Conservation (phyloP, 768 basidiomycete species). For the Termitomyces bulborhizus region DNA sequence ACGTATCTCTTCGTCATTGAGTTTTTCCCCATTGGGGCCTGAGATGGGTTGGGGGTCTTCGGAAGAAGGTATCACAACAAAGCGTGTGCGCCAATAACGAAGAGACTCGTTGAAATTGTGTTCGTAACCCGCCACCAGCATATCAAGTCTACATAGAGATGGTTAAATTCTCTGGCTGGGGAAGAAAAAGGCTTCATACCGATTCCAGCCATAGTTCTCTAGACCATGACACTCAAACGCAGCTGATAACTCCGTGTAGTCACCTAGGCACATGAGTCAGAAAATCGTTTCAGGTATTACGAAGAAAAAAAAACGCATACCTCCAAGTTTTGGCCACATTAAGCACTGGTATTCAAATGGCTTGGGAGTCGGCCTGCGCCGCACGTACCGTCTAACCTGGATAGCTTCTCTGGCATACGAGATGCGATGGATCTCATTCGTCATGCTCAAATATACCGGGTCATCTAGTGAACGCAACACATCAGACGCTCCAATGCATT, state of each 20-base stretch:
- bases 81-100: slow-evolving; percentile 91
- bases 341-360: slow-evolving; percentile 80
- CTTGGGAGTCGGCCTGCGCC: slow-evolving; percentile 57
- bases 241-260: slow-evolving; percentile 75
- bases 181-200: slow-evolving; percentile 33
- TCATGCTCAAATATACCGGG: slow-evolving; percentile 89
- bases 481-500: slow-evolving; percentile 60
- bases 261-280: slow-evolving; percentile 29
- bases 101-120: slow-evolving; percentile 75
- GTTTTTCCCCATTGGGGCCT: slow-evolving; percentile 63
- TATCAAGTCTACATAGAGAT: slow-evolving; percentile 54
- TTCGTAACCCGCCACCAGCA: slow-evolving; percentile 81
- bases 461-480: slow-evolving; percentile 53
- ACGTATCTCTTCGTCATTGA: slow-evolving; percentile 84
- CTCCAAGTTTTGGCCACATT: slow-evolving; percentile 90
- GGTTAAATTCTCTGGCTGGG: background rate
- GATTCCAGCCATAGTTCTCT: slow-evolving; percentile 84
- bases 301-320: slow-evolving; percentile 16
- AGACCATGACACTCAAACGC: slow-evolving; percentile 73
- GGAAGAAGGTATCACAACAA: slow-evolving; percentile 84
- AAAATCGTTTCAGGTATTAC: background rate
- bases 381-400: slow-evolving; percentile 80
- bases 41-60: slow-evolving; percentile 53
- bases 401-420: slow-evolving; percentile 89
- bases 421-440: slow-evolving; percentile 91